Evolutionary conservation across 2,329 filamentous ascomycete genomes (phyloP).

Genomic region (Magnaporthiopsis poae): DNA sequence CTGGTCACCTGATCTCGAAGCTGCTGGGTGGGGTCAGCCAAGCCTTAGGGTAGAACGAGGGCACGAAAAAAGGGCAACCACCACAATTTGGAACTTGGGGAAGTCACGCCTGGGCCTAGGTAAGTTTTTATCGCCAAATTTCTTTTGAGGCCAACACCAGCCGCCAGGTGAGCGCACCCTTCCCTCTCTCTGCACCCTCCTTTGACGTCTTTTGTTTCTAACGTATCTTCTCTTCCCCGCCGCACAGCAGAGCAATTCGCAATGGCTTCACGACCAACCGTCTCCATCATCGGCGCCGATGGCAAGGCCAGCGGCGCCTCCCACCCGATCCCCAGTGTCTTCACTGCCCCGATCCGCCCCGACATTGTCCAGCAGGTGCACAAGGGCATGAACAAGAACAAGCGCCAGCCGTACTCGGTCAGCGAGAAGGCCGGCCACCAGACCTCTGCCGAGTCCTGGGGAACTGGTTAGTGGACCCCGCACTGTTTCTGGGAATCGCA

Average conservation of each 20-base stretch:
- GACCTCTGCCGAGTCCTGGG: conserved; percentile 99
- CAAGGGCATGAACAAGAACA: conserved; percentile 99
- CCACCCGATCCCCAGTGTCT: conserved; percentile 89
- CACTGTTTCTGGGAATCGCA: conserved; percentile 7
- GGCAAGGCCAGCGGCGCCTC: conserved; percentile 83
- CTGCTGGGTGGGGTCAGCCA: not conserved
- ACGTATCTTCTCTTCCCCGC: not conserved
- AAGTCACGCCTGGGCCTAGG: not conserved
- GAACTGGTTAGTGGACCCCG: conserved; percentile 67
- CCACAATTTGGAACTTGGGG: not conserved
- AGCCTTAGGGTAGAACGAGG: not conserved
- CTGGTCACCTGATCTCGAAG: not conserved
- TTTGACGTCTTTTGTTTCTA: not conserved
- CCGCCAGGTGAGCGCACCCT: not conserved
- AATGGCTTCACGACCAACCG: conserved; percentile 95
- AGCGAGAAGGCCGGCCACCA: conserved; percentile 99
- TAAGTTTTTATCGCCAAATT: conserved; percentile 1
- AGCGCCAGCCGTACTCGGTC: conserved; percentile 98
- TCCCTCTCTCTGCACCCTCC: not conserved
- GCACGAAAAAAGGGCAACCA: not conserved
- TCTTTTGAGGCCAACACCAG: not conserved
- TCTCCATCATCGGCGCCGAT: conserved; percentile 94
- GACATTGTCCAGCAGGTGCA: conserved; percentile 99
- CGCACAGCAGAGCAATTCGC: conserved; percentile 7
- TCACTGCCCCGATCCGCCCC: conserved; percentile 91